Base-by-base conservation (phyloP, 495 filamentous ascomycete genomes). In the Acidomyces sp. region DNA sequence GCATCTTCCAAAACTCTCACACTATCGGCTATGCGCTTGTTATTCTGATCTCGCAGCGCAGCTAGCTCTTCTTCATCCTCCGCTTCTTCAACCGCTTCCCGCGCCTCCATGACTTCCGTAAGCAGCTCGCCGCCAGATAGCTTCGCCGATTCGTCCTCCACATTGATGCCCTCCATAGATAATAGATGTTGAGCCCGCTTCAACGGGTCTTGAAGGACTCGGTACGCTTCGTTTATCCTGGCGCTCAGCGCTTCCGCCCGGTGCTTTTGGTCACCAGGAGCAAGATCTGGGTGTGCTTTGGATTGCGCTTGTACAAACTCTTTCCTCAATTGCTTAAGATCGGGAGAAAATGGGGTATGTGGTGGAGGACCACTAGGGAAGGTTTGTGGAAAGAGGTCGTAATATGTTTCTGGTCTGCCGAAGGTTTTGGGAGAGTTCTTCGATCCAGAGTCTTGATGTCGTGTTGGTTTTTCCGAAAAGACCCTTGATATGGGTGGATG, bases 221-320 rank as follows among this genome's bases (percentile, higher is more conserved):
- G 76, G 69, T 92, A 95, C 0, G 90, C 90, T 34, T 82, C 72
- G 65, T 94, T 93, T 58, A 96, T 82, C 15, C 70, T 69, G 6
- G 84, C 73, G 3, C 80, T 87, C 4, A 77, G 66, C 0, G 70
- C 76, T 59, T 86, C 80, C 17, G 80, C 85, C 18, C 65, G 70
- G 32, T 64, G 57, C 63, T 79, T 81, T 33, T 63, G 52, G 17
- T 65, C 48, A 24, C 62, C 58, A 1, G 68, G 60, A 58, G 81
- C 79, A 25, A 79, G 74, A 62, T 97, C 90, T 0, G 90, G 90
- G 60, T 97, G 90, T 7, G 82, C 68, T 6, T 64, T 61, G 26
- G 74, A 67, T 60, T 97, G 90, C 0, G 93, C 69, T 36, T 76
- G 71, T 0, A 97, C 74, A 63, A 88, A 97, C 53, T 97, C 90